Evolutionary conservation across 805 yeast genomes (phyloP).

Genomic region (Saturnispora sekii): DNA sequence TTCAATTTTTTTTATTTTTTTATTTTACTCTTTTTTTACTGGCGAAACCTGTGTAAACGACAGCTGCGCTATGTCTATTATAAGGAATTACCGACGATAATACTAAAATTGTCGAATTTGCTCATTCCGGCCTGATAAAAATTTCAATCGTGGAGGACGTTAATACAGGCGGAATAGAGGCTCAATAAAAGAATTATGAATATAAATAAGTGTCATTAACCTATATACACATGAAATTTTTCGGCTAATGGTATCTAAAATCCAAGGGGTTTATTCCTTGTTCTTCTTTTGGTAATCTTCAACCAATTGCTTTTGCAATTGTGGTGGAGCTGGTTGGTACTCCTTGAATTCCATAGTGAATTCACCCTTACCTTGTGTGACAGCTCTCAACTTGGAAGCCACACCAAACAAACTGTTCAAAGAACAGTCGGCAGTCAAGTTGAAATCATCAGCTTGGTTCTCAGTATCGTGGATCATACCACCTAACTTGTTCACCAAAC

Average conservation of each 20-base stretch:
- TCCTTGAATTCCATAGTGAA: slow-evolving; percentile 90
- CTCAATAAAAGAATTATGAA: neutral
- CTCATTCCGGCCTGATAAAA: no score
- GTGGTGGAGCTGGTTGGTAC: slow-evolving; percentile 85
- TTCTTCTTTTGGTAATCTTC: slow-evolving; percentile 67
- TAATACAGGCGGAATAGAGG: no score
- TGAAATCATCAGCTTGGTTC: slow-evolving; percentile 89
- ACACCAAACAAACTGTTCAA: slow-evolving; percentile 93
- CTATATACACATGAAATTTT: neutral
- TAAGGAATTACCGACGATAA: no score
- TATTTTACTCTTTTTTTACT: neutral
- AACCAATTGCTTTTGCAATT: slow-evolving; percentile 80
- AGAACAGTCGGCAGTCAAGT: slow-evolving; percentile 91
- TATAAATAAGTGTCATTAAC: neutral
- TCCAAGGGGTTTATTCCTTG: slow-evolving; percentile 12
- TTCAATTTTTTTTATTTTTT: neutral
- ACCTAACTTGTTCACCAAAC: slow-evolving; percentile 80
- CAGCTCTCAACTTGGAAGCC: slow-evolving; percentile 90
- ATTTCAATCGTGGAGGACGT: no score
- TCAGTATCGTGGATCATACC: slow-evolving; percentile 93
- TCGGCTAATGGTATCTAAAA: no score
- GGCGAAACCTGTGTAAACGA: no score
- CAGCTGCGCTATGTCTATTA: no score
- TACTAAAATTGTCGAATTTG: no score
- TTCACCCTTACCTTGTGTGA: slow-evolving; percentile 98